Percentiles rank a stretch among this genome's conserved stretches.
phyloP scores from a whole-genome alignment of 768 basidiomycete species.

The Lactarius sp. region DNA sequence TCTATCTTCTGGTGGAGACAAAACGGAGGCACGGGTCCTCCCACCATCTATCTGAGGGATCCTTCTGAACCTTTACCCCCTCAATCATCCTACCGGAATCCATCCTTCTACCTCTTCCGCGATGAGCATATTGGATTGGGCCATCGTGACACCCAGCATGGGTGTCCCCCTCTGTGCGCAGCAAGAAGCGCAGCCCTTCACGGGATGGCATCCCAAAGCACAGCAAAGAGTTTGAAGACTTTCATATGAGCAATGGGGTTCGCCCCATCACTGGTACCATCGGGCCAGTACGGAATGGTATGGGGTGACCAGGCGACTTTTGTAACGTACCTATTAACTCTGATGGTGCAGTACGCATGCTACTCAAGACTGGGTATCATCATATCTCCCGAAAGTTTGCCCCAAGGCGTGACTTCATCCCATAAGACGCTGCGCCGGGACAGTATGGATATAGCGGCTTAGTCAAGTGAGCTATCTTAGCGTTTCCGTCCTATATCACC shows the following conservation, averaged over 20 bases:
- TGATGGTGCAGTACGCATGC: conserved; percentile 69
- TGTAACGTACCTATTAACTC: not conserved
- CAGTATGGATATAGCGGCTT: conserved; percentile 89
- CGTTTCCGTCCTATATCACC: not conserved
- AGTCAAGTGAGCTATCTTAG: conserved; percentile 45
- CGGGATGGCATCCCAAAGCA: conserved; percentile 54
- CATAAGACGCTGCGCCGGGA: conserved; percentile 80
- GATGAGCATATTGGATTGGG: conserved; percentile 25
- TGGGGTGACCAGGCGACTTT: conserved; percentile 26
- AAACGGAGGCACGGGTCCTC: conserved; percentile 35
- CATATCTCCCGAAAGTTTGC: conserved; percentile 95
- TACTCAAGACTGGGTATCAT: conserved; percentile 85
- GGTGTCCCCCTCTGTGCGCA: conserved; percentile 31
- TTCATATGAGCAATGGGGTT: conserved; percentile 89
- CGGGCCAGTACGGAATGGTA: conserved; percentile 85
- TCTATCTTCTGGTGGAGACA: conserved; percentile 79
- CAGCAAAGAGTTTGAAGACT: conserved; percentile 76
- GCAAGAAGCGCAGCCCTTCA: conserved; percentile 30
- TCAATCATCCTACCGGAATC: conserved; percentile 61
- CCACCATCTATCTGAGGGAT: conserved; percentile 61
- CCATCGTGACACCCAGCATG: conserved; percentile 28
- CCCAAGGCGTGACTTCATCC: conserved; percentile 79
- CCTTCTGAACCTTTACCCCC: conserved; percentile 54
- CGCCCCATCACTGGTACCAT: conserved; percentile 88
- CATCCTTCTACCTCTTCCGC: conserved; percentile 67